A percentile compares a stretch with the other conserved stretches of the same genome.
These are phyloP conservation scores for Aspergillus viridinutans DNA, from an alignment of 2,329 filamentous ascomycete species.

Conservation along the genomic window DNA sequence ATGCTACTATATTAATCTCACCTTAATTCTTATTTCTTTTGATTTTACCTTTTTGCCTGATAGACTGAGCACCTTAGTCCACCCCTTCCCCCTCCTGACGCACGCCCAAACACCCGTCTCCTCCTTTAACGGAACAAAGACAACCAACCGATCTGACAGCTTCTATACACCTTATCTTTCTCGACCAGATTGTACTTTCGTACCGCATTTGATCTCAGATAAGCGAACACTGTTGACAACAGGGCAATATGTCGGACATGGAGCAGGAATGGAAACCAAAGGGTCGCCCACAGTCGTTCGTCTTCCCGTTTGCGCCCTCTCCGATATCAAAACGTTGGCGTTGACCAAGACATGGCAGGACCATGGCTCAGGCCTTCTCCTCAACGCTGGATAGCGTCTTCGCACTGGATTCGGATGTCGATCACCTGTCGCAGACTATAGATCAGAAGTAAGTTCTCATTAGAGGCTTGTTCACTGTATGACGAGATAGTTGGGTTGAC, in stretches of 20 bases:
- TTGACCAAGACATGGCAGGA: conserved; percentile 52
- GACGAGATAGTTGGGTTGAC: conserved; percentile 2
- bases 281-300: conserved; percentile 79
- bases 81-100: conserved; percentile 5
- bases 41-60: conserved; percentile 9
- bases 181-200: not conserved
- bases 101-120: conserved; percentile 2
- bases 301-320: conserved; percentile 25
- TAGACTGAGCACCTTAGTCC: conserved; percentile 5
- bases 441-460: conserved; percentile 67
- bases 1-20: conserved; percentile 3
- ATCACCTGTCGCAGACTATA: conserved; percentile 69
- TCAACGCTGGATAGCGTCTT: conserved; percentile 84
- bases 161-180: conserved; percentile 1
- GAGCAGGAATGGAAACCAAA: conserved; percentile 78
- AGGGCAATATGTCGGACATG: conserved; percentile 52
- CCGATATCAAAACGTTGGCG: conserved; percentile 6
- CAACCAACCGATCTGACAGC: conserved; percentile 1
- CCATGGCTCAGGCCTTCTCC: conserved; percentile 82
- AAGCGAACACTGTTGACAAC: not conserved
- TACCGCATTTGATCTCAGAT: not conserved
- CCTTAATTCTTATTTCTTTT: conserved; percentile 5
- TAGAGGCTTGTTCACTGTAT: conserved; percentile 12
- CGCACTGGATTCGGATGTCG: conserved; percentile 74
- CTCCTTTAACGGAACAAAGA: conserved; percentile 1